phyloP scores from a whole-genome alignment of 768 basidiomycete species.

The Pisolithus marmoratus region DNA sequence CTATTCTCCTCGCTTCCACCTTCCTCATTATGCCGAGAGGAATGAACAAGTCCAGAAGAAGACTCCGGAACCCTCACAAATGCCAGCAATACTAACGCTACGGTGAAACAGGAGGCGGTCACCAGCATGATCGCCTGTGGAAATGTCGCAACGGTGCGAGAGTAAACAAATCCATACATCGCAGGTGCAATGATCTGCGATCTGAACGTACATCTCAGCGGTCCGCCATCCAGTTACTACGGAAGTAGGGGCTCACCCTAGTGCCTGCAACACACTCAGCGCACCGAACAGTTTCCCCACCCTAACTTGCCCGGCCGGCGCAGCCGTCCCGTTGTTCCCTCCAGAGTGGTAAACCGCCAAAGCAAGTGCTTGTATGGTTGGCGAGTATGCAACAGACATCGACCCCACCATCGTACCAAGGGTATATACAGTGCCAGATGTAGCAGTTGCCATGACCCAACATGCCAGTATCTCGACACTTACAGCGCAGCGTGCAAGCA shows the following conservation, averaged over 20 bases:
- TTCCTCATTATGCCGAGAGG: neutral
- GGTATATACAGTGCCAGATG: conserved; percentile 46
- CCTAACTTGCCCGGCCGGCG: conserved; percentile 42
- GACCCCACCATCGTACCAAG: conserved; percentile 43
- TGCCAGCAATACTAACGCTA: conserved; percentile 41
- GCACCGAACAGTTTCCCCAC: conserved; percentile 77
- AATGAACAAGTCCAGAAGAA: neutral
- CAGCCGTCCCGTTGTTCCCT: conserved; percentile 23
- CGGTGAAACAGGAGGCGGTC: conserved; percentile 32
- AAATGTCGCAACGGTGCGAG: conserved; percentile 62
- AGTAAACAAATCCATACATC: conserved; percentile 66
- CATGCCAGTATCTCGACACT: conserved; percentile 51
- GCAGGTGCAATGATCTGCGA: conserved; percentile 69
- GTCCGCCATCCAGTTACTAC: neutral
- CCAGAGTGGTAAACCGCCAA: conserved; percentile 47
- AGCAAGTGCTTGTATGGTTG: conserved; percentile 68
- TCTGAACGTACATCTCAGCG: conserved; percentile 30
- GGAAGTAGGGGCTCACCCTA: conserved; percentile 40
- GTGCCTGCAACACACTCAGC: conserved; percentile 64
- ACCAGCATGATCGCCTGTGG: conserved; percentile 69
- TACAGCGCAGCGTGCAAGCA: conserved; percentile 57
- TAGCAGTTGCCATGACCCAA: conserved; percentile 42
- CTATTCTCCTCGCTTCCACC: neutral
- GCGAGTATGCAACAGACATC: conserved; percentile 58
- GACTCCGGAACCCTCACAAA: conserved; percentile 30